phyloP scores from a whole-genome alignment of 1,284 basidiomycete species.

The Cutaneotrichosporon cutaneum region DNA sequence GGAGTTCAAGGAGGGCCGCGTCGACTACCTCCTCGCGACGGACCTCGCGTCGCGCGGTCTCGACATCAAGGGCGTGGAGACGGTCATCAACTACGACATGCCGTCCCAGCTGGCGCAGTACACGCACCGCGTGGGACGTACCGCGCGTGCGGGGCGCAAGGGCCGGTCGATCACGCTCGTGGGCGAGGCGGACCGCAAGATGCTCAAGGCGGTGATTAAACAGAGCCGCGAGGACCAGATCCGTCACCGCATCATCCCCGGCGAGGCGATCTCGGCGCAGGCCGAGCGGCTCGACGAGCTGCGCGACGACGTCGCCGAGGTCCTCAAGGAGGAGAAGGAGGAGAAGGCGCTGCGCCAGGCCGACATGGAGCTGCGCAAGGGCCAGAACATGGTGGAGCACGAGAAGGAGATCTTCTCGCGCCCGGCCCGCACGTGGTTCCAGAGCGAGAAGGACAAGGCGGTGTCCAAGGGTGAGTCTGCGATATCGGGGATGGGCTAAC shows the following conservation, averaged over 20 bases:
- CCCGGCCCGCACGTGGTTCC: constrained; percentile 98
- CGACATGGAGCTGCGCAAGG: constrained; percentile 95
- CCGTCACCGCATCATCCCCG: constrained; percentile 82
- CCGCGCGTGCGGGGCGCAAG: constrained; percentile 87
- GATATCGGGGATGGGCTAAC: neutral
- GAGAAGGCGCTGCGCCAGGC: constrained; percentile 86
- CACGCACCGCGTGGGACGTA: constrained; percentile 93
- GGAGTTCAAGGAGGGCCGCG: constrained; percentile 78
- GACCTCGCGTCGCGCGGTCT: constrained; percentile 93
- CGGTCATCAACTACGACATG: constrained; percentile 98
- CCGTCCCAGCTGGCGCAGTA: constrained; percentile 90
- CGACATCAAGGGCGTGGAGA: constrained; percentile 97
- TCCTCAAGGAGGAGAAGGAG: constrained; percentile 90
- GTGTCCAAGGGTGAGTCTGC: constrained; percentile 67
- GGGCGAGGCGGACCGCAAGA: constrained; percentile 91
- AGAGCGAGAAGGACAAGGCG: constrained; percentile 78
- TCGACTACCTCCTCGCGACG: constrained; percentile 90
- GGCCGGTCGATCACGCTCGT: constrained; percentile 94
- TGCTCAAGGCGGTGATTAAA: constrained; percentile 95
- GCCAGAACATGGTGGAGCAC: constrained; percentile 93
- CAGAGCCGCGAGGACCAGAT: constrained; percentile 79
- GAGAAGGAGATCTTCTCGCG: constrained; percentile 90
- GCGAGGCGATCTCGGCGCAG: constrained; percentile 75
- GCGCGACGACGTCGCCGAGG: constrained; percentile 75
- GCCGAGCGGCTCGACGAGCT: constrained; percentile 67